Conservation (phyloP, 148 eudicot genomes). For the Simmondsia chinensis region DNA sequence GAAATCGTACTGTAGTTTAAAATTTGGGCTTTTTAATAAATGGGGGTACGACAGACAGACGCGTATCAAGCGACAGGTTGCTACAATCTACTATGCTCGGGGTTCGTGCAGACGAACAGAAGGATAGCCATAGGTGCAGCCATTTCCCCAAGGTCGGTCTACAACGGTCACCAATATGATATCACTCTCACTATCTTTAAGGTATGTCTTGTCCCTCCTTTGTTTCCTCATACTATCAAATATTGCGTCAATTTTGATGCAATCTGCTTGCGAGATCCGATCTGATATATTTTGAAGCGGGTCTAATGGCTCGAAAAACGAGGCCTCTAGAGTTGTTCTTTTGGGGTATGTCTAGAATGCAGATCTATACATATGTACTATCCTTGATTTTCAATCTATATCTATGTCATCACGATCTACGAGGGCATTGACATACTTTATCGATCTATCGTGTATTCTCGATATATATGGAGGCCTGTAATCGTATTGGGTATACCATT, state of each 20-base stretch:
- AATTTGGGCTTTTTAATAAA: constrained; percentile 1
- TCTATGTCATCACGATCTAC: too few species aligned
- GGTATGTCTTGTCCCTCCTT: not conserved
- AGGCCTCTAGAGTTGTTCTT: too few species aligned
- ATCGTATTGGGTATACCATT: too few species aligned
- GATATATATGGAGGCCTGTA: too few species aligned
- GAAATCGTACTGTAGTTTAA: not conserved
- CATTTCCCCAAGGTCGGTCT: constrained; percentile 73
- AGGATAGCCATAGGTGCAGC: constrained; percentile 75
- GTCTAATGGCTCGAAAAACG: too few species aligned
- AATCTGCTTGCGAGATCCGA: constrained; percentile 47
- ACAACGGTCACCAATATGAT: constrained; percentile 71
- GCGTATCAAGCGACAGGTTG: constrained; percentile 76
- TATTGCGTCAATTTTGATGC: not conserved
- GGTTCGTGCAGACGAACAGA: constrained; percentile 60
- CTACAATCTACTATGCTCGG: constrained; percentile 68
- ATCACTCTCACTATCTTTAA: constrained; percentile 17
- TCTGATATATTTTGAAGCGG: too few species aligned
- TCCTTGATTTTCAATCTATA: too few species aligned
- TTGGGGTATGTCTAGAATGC: too few species aligned
- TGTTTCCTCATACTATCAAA: not conserved
- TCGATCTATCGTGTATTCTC: too few species aligned
- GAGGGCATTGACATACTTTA: too few species aligned
- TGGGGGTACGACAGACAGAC: constrained; percentile 40
- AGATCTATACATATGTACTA: too few species aligned